Percentiles rank a stretch among this genome's conserved stretches.
These are phyloP conservation scores for Linanthus parryae DNA, from an alignment of 148 eudicot species.

Conservation along the genomic window DNA sequence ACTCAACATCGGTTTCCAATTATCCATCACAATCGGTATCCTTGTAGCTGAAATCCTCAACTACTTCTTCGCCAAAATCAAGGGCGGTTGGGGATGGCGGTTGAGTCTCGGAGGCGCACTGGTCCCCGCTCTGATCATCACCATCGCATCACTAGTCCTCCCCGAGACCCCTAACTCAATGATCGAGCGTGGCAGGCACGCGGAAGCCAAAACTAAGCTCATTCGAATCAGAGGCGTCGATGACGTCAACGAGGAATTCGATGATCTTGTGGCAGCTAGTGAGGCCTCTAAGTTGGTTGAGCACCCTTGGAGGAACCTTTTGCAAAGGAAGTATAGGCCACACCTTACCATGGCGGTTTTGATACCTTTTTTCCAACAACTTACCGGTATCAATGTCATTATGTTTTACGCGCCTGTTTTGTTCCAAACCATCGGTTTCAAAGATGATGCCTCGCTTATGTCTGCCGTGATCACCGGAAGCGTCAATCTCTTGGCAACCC, in stretches of 20 bases:
- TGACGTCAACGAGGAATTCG: constrained; percentile 48
- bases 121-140: constrained; percentile 69
- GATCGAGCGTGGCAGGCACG: constrained; percentile 53
- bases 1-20: constrained; percentile 64
- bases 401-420: constrained; percentile 76
- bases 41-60: constrained; percentile 58
- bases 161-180: constrained; percentile 83
- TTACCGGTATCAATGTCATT: constrained; percentile 76
- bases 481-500: constrained; percentile 60
- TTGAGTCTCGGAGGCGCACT: constrained; percentile 64
- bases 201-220: constrained; percentile 37
- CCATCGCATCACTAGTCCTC: constrained; percentile 44
- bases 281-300: constrained; percentile 46
- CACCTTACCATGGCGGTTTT: constrained; percentile 71
- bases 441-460: constrained; percentile 53
- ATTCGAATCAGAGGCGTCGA: constrained; percentile 42
- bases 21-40: constrained; percentile 67
- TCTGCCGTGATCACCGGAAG: constrained; percentile 69
- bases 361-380: constrained; percentile 75
- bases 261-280: constrained; percentile 60
- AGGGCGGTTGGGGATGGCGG: constrained; percentile 64
- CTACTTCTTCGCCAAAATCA: constrained; percentile 52
- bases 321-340: constrained; percentile 58
- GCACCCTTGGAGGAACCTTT: constrained; percentile 63
- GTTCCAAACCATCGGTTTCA: constrained; percentile 71